A percentile compares a stretch with the other conserved stretches of the same genome.
These are phyloP conservation scores for Pisolithus tinctorius DNA, from an alignment of 768 basidiomycete genomes.

Conservation along the genomic window DNA sequence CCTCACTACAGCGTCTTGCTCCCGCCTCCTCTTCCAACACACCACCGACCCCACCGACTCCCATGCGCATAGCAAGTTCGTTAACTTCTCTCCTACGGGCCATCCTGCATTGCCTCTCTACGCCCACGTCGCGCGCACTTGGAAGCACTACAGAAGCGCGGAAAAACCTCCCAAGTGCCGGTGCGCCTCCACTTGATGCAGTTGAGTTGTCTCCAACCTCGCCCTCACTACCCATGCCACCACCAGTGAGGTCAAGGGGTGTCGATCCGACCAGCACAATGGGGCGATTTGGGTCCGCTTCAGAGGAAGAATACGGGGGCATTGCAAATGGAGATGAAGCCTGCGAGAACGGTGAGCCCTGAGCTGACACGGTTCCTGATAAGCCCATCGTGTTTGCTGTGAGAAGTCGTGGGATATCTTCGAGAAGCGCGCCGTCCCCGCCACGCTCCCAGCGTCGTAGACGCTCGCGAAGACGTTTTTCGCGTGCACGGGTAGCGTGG, in stretches of 20 bases:
- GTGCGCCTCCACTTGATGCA: slow-evolving; percentile 1
- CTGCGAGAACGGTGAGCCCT: slow-evolving; percentile 19
- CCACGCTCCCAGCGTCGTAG: slow-evolving; percentile 70
- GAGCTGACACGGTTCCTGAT: slow-evolving; percentile 6
- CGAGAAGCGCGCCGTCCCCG: slow-evolving; percentile 44
- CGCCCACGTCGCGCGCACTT: slow-evolving; percentile 40
- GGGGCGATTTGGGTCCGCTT: slow-evolving; percentile 18
- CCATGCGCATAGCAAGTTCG: slow-evolving; percentile 80
- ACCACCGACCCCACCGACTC: slow-evolving; percentile 69
- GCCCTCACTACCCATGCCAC: slow-evolving; percentile 19
- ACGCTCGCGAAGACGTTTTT: slow-evolving; percentile 64
- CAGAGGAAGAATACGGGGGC: slow-evolving; percentile 24
- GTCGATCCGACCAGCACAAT: slow-evolving; percentile 19
- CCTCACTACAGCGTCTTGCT: not conserved
- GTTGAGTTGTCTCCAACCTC: slow-evolving; percentile 8
- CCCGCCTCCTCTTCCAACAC: slow-evolving; percentile 33
- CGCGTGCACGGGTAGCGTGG: slow-evolving; percentile 57
- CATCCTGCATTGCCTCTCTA: slow-evolving; percentile 54
- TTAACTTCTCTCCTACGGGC: slow-evolving; percentile 68
- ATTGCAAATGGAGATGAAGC: slow-evolving; percentile 47
- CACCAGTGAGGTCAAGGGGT: slow-evolving; percentile 11
- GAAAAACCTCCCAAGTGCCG: slow-evolving; percentile 41
- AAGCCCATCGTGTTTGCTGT: slow-evolving; percentile 13
- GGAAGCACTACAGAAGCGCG: slow-evolving; percentile 69
- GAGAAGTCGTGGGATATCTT: slow-evolving; percentile 56